phyloP scores from a whole-genome alignment of 2,329 filamentous ascomycete species.

The Cadophora sp. region DNA sequence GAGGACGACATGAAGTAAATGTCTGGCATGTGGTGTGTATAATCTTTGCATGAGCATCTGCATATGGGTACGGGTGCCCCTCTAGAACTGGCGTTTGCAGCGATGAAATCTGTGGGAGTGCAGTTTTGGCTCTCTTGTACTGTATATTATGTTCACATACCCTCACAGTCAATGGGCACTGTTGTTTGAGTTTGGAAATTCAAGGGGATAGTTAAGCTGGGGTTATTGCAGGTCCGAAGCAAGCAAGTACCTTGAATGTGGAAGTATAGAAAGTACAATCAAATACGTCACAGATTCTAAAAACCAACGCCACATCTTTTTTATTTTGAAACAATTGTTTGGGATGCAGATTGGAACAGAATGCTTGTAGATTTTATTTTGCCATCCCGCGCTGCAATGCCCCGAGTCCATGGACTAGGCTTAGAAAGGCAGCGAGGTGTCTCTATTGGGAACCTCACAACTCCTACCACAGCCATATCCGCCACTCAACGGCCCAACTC shows the following conservation, averaged over 20 bases:
- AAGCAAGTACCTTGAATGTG: slow-evolving; percentile 7
- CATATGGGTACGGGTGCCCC: slow-evolving; percentile 32
- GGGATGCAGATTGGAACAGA: neutral
- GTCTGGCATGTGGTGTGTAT: slow-evolving; percentile 33
- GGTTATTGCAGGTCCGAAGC: slow-evolving; percentile 4
- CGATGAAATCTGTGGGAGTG: slow-evolving; percentile 26
- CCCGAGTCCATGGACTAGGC: slow-evolving; percentile 9
- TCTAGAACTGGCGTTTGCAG: slow-evolving; percentile 41
- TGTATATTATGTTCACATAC: slow-evolving; percentile 40
- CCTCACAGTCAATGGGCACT: slow-evolving; percentile 37
- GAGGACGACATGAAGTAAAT: slow-evolving; percentile 16
- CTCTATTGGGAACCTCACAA: slow-evolving; percentile 4
- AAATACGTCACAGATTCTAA: slow-evolving; percentile 8
- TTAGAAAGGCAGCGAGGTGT: neutral
- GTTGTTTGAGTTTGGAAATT: slow-evolving; percentile 28
- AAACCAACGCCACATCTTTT: neutral
- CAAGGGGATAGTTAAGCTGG: neutral
- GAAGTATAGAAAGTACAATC: slow-evolving; percentile 9
- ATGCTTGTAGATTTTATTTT: slow-evolving; percentile 3
- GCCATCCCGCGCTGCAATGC: neutral
- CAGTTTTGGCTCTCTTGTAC: slow-evolving; percentile 38
- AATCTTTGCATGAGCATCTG: slow-evolving; percentile 35
- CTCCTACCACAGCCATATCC: neutral
- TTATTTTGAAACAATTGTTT: neutral
- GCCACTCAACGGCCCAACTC: slow-evolving; percentile 9